phyloP scores from a whole-genome alignment of 1,284 basidiomycete species.

The Microbotryum scabiosae region DNA sequence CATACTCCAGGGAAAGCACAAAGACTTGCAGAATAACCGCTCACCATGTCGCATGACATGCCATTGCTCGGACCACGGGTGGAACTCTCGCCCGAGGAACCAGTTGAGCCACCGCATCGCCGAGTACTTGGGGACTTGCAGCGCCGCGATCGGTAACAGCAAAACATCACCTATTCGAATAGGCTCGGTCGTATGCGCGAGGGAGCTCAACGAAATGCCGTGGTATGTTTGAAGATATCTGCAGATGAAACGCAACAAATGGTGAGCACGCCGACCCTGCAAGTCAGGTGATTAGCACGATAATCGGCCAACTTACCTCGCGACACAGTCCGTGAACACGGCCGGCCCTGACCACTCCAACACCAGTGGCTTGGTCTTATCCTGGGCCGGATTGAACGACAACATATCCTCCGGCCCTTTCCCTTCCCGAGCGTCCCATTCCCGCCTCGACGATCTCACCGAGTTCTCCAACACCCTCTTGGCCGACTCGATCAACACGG shows the following conservation, averaged over 20 bases:
- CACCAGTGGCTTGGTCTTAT: neutral
- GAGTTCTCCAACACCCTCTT: conserved; percentile 26
- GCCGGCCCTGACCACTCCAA: conserved; percentile 19
- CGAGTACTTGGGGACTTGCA: conserved; percentile 1
- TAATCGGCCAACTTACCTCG: conserved; percentile 26
- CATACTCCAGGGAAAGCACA: too few species aligned
- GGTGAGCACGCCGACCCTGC: conserved; percentile 26
- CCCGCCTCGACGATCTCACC: neutral
- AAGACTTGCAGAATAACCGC: neutral
- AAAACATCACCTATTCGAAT: conserved; percentile 32
- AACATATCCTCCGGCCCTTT: conserved; percentile 1
- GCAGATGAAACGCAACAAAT: neutral
- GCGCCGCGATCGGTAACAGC: conserved; percentile 1
- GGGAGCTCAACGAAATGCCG: conserved; percentile 28
- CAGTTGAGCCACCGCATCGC: conserved; percentile 1
- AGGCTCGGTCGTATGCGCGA: conserved; percentile 21
- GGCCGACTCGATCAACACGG: conserved; percentile 34
- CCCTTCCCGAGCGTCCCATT: conserved; percentile 2
- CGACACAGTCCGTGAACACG: conserved; percentile 32
- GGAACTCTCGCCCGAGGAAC: conserved; percentile 1
- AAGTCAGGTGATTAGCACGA: neutral
- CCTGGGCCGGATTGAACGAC: conserved; percentile 21
- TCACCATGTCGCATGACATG: conserved; percentile 3
- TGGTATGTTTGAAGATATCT: conserved; percentile 34
- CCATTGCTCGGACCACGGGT: neutral